Conservation (phyloP, 257 asterid genomes). For the Solanum virginianum region DNA sequence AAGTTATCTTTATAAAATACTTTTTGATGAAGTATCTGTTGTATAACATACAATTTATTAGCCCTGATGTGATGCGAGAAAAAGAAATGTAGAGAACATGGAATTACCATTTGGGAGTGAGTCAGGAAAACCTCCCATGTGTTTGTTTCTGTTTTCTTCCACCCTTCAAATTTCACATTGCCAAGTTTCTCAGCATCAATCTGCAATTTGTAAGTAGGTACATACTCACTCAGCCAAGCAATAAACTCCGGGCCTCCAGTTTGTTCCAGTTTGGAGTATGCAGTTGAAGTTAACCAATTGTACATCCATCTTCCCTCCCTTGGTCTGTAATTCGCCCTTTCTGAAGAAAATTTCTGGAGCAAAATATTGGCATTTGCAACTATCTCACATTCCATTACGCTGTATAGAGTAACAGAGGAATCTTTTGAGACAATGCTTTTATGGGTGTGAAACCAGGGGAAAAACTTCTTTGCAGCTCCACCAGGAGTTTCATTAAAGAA, state of each 20-base stretch:
- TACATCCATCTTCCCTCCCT: constrained; percentile 22
- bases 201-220: constrained; percentile 57
- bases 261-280: constrained; percentile 51
- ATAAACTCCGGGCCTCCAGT: constrained; percentile 69
- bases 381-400: constrained; percentile 48
- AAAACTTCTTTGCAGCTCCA: constrained; percentile 20
- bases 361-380: constrained; percentile 39
- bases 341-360: constrained; percentile 38
- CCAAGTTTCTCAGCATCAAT: constrained; percentile 42
- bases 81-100: not conserved
- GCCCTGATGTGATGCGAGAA: not conserved
- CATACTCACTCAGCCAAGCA: constrained; percentile 66
- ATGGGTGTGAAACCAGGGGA: constrained; percentile 37
- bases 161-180: constrained; percentile 57
- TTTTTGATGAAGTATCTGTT: not conserved
- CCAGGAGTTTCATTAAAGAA: constrained; percentile 12
- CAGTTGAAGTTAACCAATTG: constrained; percentile 47
- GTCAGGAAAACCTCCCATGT: constrained; percentile 56
- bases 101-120: constrained; percentile 78
- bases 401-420: constrained; percentile 44
- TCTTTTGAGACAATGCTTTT: constrained; percentile 45
- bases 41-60: not conserved
- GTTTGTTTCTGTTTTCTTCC: constrained; percentile 32
- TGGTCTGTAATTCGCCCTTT: constrained; percentile 27
- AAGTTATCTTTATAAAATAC: not conserved